phyloP scores from a whole-genome alignment of 768 basidiomycete species.

The Lyophyllum atratum region DNA sequence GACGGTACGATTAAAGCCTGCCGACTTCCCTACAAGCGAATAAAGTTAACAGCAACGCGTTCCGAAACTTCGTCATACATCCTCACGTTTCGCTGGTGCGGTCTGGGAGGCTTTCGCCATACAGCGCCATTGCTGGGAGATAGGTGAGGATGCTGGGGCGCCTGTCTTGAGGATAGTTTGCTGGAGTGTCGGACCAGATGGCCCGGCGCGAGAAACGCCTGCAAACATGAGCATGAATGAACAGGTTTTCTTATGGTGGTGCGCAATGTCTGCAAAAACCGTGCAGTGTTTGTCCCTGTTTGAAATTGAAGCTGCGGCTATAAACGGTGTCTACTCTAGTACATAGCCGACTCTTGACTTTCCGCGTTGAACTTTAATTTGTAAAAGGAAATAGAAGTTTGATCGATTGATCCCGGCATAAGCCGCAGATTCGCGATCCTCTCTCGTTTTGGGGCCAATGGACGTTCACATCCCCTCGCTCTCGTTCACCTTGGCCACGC shows the following conservation, averaged over 20 bases:
- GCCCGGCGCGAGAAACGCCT: conserved; percentile 9
- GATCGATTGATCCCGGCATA: too few relatives aligned
- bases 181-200: conserved; percentile 3
- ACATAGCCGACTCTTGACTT: too few relatives aligned
- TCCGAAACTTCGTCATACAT: background rate
- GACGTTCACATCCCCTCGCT: too few relatives aligned
- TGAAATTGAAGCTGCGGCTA: too few relatives aligned
- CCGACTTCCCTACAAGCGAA: conserved; percentile 1
- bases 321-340: too few relatives aligned
- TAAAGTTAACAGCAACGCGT: background rate
- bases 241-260: background rate
- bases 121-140: conserved; percentile 1
- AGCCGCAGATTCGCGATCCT: too few relatives aligned
- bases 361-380: too few relatives aligned
- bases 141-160: background rate
- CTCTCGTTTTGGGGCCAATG: too few relatives aligned
- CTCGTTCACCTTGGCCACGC: too few relatives aligned
- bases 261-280: too few relatives aligned
- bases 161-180: conserved; percentile 3
- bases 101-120: background rate
- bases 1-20: background rate
- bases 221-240: conserved; percentile 7
- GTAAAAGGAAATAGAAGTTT: too few relatives aligned
- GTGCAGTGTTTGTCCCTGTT: too few relatives aligned
- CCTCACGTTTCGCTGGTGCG: background rate